Evolutionary conservation across 2,329 filamentous ascomycete species (phyloP), one percentile per base, ranked within the genome.

Genomic region (Sporothrix pallida): DNA sequence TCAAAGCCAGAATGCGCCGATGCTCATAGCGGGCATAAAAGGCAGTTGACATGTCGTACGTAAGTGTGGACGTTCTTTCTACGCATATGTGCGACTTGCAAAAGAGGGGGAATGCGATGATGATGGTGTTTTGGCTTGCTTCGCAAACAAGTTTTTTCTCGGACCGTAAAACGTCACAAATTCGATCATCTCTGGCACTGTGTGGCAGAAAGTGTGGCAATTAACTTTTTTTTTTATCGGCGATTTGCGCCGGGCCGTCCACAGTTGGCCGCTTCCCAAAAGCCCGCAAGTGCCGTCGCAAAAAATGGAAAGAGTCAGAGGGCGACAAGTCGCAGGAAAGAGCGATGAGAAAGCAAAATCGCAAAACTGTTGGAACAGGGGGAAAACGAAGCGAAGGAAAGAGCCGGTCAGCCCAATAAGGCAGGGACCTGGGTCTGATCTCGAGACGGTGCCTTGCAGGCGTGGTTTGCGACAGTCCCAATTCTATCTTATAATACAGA

Each of bases 221-320:
- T 70, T 37, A 37, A 37, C 31, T 37, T 37, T 37, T 37, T 37
- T 42, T 42, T 69, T 68, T 62, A 10, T 37, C 13, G 37, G 37
- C 37, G 31, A 44, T 63, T 72, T 74, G 72, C 74, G 74, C 73
- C 72, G 72, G 72, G 70, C 74, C 74, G 74, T 68, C 62, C 31
- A 74, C 73, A 75, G 73, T 67, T 75, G 74, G 74, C 70, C 70
- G 72, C 58, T 54, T 52, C 15, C 10, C 50, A 31, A 73, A 70
- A 63, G 42, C 63, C 31, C 48, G 73, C 58, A 56, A 56, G 50
- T 15, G 67, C 60, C 60, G 68, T 71, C 67, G 62, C 74, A 58
- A 69, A 58, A 58, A 31, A 26, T 15, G 23, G 12, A 62, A 62
- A 17, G 23, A n/a, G 17, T 46, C 42, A 71, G 37, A 4, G 37